phyloP scores from a whole-genome alignment of 1,284 basidiomycete species.

The Microstroma glucosiphilum region DNA sequence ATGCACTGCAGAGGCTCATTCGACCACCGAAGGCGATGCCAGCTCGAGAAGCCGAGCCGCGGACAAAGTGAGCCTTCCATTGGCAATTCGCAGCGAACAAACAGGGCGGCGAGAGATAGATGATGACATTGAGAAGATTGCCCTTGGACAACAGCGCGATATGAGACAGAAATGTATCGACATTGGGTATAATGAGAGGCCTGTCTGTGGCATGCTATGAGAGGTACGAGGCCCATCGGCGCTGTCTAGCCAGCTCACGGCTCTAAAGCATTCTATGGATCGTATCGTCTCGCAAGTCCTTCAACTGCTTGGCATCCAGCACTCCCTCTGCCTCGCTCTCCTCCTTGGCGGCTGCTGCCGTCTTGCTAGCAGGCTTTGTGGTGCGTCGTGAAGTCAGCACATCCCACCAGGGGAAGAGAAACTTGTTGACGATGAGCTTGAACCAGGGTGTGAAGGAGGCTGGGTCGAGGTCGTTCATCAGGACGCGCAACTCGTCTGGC shows the following conservation, averaged over 20 bases:
- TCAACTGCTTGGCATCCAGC: slow-evolving; percentile 36
- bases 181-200: too few relatives aligned
- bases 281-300: slow-evolving; percentile 33
- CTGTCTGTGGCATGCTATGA: too few relatives aligned
- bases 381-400: slow-evolving; percentile 62
- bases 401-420: slow-evolving; percentile 98
- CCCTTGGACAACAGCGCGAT: too few relatives aligned
- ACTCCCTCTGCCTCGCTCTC: slow-evolving; percentile 6
- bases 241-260: not conserved
- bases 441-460: slow-evolving; percentile 98
- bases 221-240: too few relatives aligned
- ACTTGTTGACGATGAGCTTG: slow-evolving; percentile 92
- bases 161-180: too few relatives aligned
- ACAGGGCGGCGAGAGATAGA: too few relatives aligned
- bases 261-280: slow-evolving; percentile 46
- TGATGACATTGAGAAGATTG: too few relatives aligned
- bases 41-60: too few relatives aligned
- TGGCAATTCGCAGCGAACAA: too few relatives aligned
- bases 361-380: slow-evolving; percentile 6
- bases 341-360: slow-evolving; percentile 1
- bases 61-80: too few relatives aligned
- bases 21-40: too few relatives aligned
- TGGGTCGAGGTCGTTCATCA: slow-evolving; percentile 70
- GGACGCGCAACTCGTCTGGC: slow-evolving; percentile 76
- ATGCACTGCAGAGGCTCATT: too few relatives aligned